These are phyloP conservation scores for Helicostylum pulchrum DNA, from an alignment of 192 early-diverging fungal species.

Conservation along the genomic window DNA sequence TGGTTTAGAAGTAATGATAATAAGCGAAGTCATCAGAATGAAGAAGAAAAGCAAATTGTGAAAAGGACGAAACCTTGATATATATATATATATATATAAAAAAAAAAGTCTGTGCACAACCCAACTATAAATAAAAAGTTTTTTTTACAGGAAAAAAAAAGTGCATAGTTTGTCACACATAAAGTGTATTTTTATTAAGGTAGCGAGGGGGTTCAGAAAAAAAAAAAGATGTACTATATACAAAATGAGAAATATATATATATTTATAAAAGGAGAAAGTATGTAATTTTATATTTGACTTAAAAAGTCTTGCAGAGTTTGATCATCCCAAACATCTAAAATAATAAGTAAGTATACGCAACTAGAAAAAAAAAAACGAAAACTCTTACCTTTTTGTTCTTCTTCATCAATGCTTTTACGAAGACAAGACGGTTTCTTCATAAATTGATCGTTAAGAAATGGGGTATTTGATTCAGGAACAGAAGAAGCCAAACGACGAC, in stretches of 20 bases:
- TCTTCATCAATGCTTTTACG: not conserved
- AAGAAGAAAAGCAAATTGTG: not conserved
- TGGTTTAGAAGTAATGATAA: not conserved
- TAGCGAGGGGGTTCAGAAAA: too few species aligned
- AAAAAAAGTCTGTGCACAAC: not conserved
- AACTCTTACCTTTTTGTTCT: not conserved
- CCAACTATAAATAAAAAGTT: not conserved
- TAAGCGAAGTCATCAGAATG: not conserved
- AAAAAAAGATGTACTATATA: too few species aligned
- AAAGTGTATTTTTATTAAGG: not conserved
- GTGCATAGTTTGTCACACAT: not conserved
- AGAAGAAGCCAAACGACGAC: not conserved
- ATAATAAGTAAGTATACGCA: not conserved
- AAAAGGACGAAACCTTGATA: constrained; percentile 4
- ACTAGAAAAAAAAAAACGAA: not conserved
- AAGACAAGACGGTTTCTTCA: constrained; percentile 2
- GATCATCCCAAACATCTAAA: constrained; percentile 11
- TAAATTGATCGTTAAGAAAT: constrained; percentile 9
- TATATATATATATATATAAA: too few species aligned
- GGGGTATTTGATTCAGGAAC: not conserved
- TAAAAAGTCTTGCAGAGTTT: constrained; percentile 6
- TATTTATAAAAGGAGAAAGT: not conserved
- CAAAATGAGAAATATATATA: too few species aligned
- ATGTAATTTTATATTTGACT: constrained; percentile 11
- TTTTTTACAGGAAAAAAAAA: not conserved